These are phyloP conservation scores for Acorus calamus DNA, from an alignment of 106 monocot genomes.

Conservation along the genomic window DNA sequence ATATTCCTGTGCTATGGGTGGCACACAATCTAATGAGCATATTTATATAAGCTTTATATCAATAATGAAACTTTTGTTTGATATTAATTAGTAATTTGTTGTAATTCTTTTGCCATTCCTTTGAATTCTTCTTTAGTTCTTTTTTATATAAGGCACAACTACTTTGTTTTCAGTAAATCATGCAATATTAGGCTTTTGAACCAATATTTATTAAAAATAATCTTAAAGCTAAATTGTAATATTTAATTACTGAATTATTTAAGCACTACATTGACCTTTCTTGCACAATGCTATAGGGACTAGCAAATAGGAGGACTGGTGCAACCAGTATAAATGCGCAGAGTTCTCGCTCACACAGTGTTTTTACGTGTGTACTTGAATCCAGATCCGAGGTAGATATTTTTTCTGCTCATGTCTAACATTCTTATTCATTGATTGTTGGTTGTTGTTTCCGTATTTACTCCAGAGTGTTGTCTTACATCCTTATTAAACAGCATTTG, in stretches of 20 bases:
- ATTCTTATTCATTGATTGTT: not conserved
- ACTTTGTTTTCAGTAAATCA: not conserved
- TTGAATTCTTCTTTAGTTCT: too few relatives aligned
- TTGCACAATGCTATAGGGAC: constrained; percentile 40
- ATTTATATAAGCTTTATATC: too few relatives aligned
- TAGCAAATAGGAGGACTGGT: constrained; percentile 75
- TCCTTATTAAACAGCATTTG: too few relatives aligned
- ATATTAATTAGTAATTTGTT: not conserved
- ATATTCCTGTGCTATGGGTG: too few relatives aligned
- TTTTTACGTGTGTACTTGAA: constrained; percentile 93
- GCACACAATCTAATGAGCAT: too few relatives aligned
- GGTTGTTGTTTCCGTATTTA: not conserved
- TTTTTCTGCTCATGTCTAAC: too few relatives aligned
- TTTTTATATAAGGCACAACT: too few relatives aligned
- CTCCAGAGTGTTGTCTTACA: too few relatives aligned
- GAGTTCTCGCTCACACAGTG: constrained; percentile 98
- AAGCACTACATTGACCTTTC: not conserved
- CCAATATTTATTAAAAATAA: too few relatives aligned
- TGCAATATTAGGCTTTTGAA: not conserved
- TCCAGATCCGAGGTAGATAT: constrained; percentile 69
- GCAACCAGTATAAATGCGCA: constrained; percentile 92
- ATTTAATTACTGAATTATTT: too few relatives aligned
- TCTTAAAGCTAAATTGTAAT: too few relatives aligned
- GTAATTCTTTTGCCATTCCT: not conserved
- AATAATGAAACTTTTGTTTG: too few relatives aligned